A percentile compares a stretch with the other conserved stretches of the same genome.
These are phyloP conservation scores for Mycena galopus DNA, from an alignment of 768 basidiomycete genomes.

Conservation along the genomic window DNA sequence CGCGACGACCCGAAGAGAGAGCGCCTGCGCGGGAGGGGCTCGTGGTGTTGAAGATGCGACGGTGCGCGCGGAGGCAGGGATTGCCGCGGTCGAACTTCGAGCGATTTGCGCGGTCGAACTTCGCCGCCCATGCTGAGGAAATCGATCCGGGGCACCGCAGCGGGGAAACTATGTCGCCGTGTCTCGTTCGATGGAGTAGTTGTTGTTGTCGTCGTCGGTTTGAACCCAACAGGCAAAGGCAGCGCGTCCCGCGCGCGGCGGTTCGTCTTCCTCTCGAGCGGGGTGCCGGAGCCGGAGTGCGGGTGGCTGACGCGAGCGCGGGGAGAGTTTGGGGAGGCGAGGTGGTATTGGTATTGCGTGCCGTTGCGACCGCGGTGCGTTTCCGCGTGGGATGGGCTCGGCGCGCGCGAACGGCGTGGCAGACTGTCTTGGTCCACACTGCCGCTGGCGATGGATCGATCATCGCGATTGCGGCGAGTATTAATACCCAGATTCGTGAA, in stretches of 20 bases:
- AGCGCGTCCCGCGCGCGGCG: neutral
- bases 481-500: neutral
- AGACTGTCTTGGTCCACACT: too few relatives aligned
- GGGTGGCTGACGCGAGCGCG: neutral
- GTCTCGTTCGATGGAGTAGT: neutral
- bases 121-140: neutral
- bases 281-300: neutral
- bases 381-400: slow-evolving; percentile 14
- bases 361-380: too few relatives aligned
- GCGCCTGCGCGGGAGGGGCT: neutral
- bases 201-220: neutral
- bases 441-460: slow-evolving; percentile 14
- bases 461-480: slow-evolving; percentile 2
- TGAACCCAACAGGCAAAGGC: neutral
- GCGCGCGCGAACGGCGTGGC: slow-evolving; percentile 30
- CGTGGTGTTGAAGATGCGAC: neutral
- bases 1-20: slow-evolving; percentile 16
- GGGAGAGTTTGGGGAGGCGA: slow-evolving; percentile 6
- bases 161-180: slow-evolving; percentile 27
- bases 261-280: slow-evolving; percentile 19
- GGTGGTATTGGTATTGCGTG: slow-evolving; percentile 1
- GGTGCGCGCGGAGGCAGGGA: slow-evolving; percentile 20
- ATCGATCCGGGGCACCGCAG: slow-evolving; percentile 20
- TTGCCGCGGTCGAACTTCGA: slow-evolving; percentile 7
- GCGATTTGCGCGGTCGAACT: neutral